Conservation (phyloP, 768 basidiomycete species). For the Russula griseocarnosa region DNA sequence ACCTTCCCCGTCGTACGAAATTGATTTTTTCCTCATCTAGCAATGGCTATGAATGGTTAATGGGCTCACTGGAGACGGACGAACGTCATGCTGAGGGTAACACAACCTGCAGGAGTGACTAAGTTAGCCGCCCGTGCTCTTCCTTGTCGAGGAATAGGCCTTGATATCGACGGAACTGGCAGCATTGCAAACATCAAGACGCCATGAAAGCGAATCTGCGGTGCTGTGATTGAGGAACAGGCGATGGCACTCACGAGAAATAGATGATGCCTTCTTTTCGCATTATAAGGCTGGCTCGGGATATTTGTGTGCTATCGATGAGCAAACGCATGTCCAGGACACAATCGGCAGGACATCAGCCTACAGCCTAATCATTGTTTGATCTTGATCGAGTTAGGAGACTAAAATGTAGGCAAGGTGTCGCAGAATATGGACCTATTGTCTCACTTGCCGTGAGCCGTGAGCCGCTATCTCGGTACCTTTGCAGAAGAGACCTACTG, state of each 20-base stretch:
- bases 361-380: no score
- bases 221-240: neutral
- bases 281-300: neutral
- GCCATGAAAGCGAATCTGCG: neutral
- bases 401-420: no score
- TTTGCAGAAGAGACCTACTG: neutral
- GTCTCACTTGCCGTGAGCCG: neutral
- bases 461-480: neutral
- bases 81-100: neutral
- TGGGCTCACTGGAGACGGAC: neutral
- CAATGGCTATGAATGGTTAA: neutral
- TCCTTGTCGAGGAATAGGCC: neutral
- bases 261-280: neutral
- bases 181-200: no score
- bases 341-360: neutral
- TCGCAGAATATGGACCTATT: no score
- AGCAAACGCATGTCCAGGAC: neutral
- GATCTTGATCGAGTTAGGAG: no score
- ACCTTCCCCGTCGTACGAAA: neutral
- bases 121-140: no score
- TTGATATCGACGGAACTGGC: neutral
- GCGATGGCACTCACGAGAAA: neutral
- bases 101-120: no score
- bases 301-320: neutral
- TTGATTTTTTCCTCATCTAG: neutral